Evolutionary conservation across 202 grass and related monocot genomes (phyloP).

Genomic region (Carex arenaria): DNA sequence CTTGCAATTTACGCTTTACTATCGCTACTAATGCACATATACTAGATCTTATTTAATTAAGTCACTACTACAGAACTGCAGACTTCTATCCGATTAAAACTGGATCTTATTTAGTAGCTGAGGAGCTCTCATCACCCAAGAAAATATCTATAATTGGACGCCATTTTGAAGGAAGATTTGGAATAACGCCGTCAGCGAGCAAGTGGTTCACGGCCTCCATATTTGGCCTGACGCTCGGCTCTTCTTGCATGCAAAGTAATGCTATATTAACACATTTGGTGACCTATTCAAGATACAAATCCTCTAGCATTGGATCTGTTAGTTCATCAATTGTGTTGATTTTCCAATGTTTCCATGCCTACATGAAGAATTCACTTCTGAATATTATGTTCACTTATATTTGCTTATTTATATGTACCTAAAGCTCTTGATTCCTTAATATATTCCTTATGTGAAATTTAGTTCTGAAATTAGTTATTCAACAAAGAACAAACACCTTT

Average conservation of each 20-base stretch:
- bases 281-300: conserved; percentile 5
- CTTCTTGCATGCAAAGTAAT: conserved; percentile 11
- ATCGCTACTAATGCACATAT: too few species aligned
- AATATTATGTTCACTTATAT: too few species aligned
- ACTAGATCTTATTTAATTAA: too few species aligned
- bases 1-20: too few species aligned
- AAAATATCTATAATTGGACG: neutral
- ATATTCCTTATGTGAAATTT: neutral
- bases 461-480: neutral
- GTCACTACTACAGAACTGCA: too few species aligned
- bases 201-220: conserved; percentile 7
- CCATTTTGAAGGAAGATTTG: neutral
- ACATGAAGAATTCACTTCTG: neutral
- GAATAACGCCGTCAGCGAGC: neutral
- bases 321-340: conserved; percentile 1
- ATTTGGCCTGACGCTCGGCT: neutral
- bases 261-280: conserved; percentile 17
- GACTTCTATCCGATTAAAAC: too few species aligned
- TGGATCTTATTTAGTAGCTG: neutral
- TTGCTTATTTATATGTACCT: too few species aligned
- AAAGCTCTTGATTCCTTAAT: too few species aligned
- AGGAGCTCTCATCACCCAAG: neutral
- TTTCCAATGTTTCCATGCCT: conserved; percentile 11
- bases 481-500: too few species aligned
- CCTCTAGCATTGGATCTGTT: conserved; percentile 12